phyloP scores from a whole-genome alignment of 495 filamentous ascomycete genomes.

The Trichoderma reesei region DNA sequence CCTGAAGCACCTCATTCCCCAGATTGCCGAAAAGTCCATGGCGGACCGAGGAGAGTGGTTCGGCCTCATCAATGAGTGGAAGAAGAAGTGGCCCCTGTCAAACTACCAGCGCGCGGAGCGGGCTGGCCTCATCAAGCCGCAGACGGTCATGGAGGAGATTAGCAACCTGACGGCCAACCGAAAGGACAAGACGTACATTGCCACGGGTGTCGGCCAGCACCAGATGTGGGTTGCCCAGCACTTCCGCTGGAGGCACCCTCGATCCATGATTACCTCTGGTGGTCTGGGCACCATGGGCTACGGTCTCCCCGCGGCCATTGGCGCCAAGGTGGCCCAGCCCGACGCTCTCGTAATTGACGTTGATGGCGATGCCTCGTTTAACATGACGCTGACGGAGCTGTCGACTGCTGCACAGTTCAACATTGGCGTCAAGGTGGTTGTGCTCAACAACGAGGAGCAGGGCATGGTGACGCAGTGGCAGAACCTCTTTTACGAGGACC shows the following conservation, averaged over 20 bases:
- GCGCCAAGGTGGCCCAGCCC: constrained; percentile 82
- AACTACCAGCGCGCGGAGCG: constrained; percentile 59
- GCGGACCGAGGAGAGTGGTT: constrained; percentile 74
- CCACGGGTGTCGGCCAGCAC: constrained; percentile 90
- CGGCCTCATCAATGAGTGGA: constrained; percentile 79
- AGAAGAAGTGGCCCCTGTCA: constrained; percentile 68
- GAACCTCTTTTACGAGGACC: constrained; percentile 83
- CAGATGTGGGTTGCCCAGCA: constrained; percentile 98
- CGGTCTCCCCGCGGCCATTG: constrained; percentile 86
- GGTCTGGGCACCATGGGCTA: constrained; percentile 94
- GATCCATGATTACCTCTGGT: constrained; percentile 84
- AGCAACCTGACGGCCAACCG: constrained; percentile 60
- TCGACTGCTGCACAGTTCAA: constrained; percentile 86
- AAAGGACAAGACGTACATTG: constrained; percentile 73
- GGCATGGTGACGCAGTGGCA: constrained; percentile 98
- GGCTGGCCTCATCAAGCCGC: constrained; percentile 75
- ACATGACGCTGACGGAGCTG: constrained; percentile 90
- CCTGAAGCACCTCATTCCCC: constrained; percentile 61
- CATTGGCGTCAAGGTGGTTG: constrained; percentile 83
- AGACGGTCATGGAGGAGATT: constrained; percentile 74
- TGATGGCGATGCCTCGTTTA: constrained; percentile 93
- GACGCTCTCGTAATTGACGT: constrained; percentile 86
- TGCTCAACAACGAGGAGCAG: constrained; percentile 95
- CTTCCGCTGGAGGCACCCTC: constrained; percentile 79
- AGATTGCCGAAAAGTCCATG: constrained; percentile 45